A percentile compares a stretch with the other conserved stretches of the same genome.
phyloP scores from a whole-genome alignment of 805 yeast species.

The Scheffersomyces ergatensis region DNA sequence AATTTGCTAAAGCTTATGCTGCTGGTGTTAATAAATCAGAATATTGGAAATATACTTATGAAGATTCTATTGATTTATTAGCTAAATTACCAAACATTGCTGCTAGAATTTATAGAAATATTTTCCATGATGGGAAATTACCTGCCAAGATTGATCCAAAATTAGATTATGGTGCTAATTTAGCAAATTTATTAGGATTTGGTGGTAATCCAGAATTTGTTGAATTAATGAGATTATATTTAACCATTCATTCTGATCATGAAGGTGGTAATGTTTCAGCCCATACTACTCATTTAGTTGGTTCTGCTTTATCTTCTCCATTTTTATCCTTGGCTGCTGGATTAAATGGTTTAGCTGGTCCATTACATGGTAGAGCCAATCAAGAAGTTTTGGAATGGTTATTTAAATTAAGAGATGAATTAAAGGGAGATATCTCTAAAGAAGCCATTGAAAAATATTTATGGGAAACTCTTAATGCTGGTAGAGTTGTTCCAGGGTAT shows the following conservation, averaged over 20 bases:
- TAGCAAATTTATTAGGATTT: conserved; percentile 63
- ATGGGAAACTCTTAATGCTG: conserved; percentile 69
- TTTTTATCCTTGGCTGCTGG: conserved; percentile 76
- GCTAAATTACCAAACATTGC: conserved; percentile 75
- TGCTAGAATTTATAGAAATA: conserved; percentile 71
- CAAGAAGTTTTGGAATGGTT: conserved; percentile 81
- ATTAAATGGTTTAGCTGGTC: conserved; percentile 81
- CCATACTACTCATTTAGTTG: conserved; percentile 79
- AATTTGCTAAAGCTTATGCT: conserved; percentile 71
- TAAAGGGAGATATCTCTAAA: conserved; percentile 58
- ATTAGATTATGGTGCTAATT: conserved; percentile 73
- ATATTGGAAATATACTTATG: conserved; percentile 75
- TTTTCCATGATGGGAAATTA: conserved; percentile 53
- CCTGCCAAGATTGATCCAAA: conserved; percentile 48
- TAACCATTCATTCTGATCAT: conserved; percentile 76
- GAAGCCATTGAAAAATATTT: conserved; percentile 61
- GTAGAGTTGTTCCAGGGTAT: conserved; percentile 83
- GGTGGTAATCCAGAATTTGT: conserved; percentile 56
- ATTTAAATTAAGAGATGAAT: conserved; percentile 58
- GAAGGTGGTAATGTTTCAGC: conserved; percentile 86
- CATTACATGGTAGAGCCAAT: conserved; percentile 81
- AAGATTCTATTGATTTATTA: conserved; percentile 66
- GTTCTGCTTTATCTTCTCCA: conserved; percentile 77
- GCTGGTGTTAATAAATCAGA: conserved; percentile 64
- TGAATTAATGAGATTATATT: conserved; percentile 69